Base-by-base conservation (phyloP, 1,139 yeast species). In the Debaryomyces coudertii region DNA sequence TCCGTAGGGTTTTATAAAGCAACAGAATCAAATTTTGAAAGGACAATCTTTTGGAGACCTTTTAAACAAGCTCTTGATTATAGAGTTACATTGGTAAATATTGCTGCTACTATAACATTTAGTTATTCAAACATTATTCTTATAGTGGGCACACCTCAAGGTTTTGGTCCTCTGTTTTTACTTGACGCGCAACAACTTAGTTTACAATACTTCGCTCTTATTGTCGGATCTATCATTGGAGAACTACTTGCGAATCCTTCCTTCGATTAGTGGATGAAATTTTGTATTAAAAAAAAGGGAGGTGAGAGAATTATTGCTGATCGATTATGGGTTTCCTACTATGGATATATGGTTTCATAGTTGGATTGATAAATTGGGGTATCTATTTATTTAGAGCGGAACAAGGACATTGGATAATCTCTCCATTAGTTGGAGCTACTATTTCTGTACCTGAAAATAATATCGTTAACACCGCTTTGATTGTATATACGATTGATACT, bases 251-350 rank as follows among this genome's bases (percentile, higher is more conserved):
- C 62, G 9, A 66, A 66, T 15, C 59, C 63, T 5, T 47, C 56
- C 14, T 60, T 65, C 15, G 67, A 62, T 47, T 52, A 53, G 54
- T 60, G 63, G 65, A 61, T 62, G 64, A 48, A 47, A 27, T 42
- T 47, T 27, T 40, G 53, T 42, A 44, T 41, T 31, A 43, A 31
- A 11, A 49, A 41, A 33, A 48, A 63, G 41, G 30, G 34, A 34
- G 56, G 59, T 15, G 33, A 46, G 24, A 46, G 50, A 47, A 46
- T 53, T 20, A 49, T 56, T 29, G 62, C 52, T 42, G 63, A 60
- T 39, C 50, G 67, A 25, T 50, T 62, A 42, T 53, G 58, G 56
- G 38, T 57, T 24, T 47, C 61, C 5, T 62, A 63, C 47, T 43
- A 47, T 40, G 67, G 67, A 3, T 62, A 50, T 36, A 20, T 55